Percentiles rank a stretch among this genome's conserved stretches.
Conservation (phyloP, 2,329 filamentous ascomycete species). For the Neofusicoccum sp. region DNA sequence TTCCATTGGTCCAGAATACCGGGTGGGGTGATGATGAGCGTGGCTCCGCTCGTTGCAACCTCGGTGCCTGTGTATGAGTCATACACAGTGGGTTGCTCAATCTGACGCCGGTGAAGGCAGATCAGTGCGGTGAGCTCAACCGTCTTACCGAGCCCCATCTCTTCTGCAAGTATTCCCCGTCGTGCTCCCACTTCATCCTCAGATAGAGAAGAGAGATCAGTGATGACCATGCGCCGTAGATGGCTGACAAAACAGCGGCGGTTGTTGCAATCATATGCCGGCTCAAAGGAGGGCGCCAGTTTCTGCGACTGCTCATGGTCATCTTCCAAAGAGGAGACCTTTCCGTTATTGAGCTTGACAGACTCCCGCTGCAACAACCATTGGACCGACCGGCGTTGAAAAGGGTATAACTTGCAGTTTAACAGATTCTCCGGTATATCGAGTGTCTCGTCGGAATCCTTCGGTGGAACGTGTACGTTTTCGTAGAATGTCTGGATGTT, state of each 20-base stretch:
- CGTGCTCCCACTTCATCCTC: slow-evolving; percentile 44
- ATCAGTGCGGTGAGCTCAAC: slow-evolving; percentile 74
- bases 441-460: slow-evolving; percentile 37
- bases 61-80: slow-evolving; percentile 47
- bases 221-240: slow-evolving; percentile 62
- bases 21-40: slow-evolving; percentile 64
- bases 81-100: slow-evolving; percentile 27
- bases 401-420: slow-evolving; percentile 64
- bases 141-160: slow-evolving; percentile 84
- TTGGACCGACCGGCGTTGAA: slow-evolving; percentile 69
- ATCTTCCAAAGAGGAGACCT: not conserved
- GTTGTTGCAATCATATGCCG: slow-evolving; percentile 51
- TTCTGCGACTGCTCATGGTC: slow-evolving; percentile 15
- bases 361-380: slow-evolving; percentile 73
- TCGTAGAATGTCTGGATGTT: slow-evolving; percentile 67
- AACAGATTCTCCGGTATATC: slow-evolving; percentile 33
- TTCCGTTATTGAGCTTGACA: slow-evolving; percentile 47
- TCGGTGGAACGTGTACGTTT: slow-evolving; percentile 64
- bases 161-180: slow-evolving; percentile 73
- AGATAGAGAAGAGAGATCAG: slow-evolving; percentile 50
- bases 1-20: slow-evolving; percentile 67
- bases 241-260: slow-evolving; percentile 60
- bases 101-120: slow-evolving; percentile 59
- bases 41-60: slow-evolving; percentile 57
- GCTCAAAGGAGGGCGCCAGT: slow-evolving; percentile 50